Percentiles rank a stretch among this genome's conserved stretches.
Evolutionary conservation across 139 green algal genomes (phyloP).

Genomic region (Micractinium sp.): DNA sequence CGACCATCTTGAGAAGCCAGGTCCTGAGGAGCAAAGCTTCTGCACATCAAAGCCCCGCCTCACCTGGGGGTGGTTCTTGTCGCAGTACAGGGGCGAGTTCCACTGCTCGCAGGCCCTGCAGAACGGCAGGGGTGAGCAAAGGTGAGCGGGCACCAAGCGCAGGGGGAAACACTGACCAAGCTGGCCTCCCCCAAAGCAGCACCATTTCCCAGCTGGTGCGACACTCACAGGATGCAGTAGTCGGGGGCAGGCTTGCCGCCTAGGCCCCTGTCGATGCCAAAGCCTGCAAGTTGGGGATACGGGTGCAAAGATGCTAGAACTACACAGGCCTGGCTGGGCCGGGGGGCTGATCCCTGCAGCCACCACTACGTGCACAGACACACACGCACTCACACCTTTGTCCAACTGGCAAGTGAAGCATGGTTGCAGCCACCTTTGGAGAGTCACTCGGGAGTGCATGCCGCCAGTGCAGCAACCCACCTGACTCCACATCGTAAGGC

Average conservation of each 20-base stretch:
- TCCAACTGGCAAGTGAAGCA: no score
- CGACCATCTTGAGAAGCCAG: not conserved
- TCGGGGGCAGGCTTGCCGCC: conserved; percentile 64
- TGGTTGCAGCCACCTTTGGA: not conserved
- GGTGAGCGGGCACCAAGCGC: no score
- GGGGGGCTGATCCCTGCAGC: not conserved
- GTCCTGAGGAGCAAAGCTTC: not conserved
- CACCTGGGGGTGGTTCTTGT: conserved; percentile 80
- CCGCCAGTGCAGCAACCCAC: not conserved
- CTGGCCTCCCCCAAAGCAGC: no score
- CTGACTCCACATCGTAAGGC: conserved; percentile 76
- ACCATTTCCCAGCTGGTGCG: no score
- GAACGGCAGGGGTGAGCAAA: no score
- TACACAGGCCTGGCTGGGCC: no score
- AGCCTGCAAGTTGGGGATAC: conserved; percentile 41
- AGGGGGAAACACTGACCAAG: no score
- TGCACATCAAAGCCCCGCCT: not conserved
- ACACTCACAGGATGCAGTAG: conserved; percentile 54
- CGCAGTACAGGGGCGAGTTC: conserved; percentile 89
- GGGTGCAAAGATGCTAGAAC: no score
- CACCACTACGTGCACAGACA: not conserved
- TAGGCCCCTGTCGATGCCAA: conserved; percentile 75
- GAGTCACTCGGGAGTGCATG: no score
- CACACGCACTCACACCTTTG: no score
- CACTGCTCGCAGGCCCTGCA: conserved; percentile 80